Evolutionary conservation across 2,329 filamentous ascomycete genomes (phyloP).

Genomic region (Dothideomycetes sp.): DNA sequence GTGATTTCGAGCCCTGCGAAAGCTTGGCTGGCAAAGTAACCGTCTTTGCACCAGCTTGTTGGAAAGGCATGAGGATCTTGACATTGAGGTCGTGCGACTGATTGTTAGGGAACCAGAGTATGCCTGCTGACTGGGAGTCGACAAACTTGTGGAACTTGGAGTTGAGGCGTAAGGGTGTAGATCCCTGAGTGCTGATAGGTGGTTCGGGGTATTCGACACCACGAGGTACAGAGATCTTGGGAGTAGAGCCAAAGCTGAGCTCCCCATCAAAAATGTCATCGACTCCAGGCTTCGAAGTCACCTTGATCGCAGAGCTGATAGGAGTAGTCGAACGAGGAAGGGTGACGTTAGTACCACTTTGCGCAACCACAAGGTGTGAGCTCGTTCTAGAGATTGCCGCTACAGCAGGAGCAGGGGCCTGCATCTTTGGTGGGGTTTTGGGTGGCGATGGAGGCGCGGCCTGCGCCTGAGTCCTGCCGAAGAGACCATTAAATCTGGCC

Average conservation of each 20-base stretch:
- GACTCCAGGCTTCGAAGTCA: constrained; percentile 31
- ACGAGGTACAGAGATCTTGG: constrained; percentile 26
- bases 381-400: constrained; percentile 29
- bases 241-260: constrained; percentile 39
- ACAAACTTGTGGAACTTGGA: constrained; percentile 7
- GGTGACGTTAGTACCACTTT: constrained; percentile 65
- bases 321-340: constrained; percentile 40
- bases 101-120: background rate
- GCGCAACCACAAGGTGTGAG: constrained; percentile 52
- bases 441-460: constrained; percentile 29
- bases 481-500: constrained; percentile 69
- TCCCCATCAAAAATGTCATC: constrained; percentile 37
- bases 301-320: constrained; percentile 18
- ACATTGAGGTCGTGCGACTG: constrained; percentile 2
- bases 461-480: constrained; percentile 51
- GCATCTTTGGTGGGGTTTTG: constrained; percentile 31
- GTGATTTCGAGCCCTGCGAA: background rate
- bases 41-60: background rate
- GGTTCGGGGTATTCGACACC: constrained; percentile 18
- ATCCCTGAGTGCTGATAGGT: background rate
- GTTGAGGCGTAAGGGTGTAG: background rate
- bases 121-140: constrained; percentile 4
- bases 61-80: constrained; percentile 1
- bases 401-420: constrained; percentile 26
- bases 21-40: background rate